Percentiles rank a stretch among this genome's conserved stretches.
Conservation (phyloP, 768 basidiomycete species). For the Boletus fagicola region DNA sequence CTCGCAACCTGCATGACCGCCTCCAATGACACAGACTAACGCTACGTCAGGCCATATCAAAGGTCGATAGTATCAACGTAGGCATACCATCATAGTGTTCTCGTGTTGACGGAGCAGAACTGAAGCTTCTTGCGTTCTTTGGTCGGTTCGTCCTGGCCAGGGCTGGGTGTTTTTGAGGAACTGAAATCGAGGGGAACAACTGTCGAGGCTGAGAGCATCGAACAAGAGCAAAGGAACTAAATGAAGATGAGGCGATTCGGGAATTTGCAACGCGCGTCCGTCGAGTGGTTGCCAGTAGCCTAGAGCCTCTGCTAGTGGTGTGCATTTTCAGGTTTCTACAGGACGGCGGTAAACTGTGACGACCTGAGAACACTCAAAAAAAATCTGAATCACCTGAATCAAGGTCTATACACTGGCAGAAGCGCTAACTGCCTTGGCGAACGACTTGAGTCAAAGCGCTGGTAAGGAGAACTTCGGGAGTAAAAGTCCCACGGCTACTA, state of each 20-base stretch:
- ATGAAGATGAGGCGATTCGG: background rate
- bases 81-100: constrained; percentile 27
- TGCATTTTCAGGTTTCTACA: constrained; percentile 1
- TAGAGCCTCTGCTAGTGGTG: background rate
- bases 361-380: background rate
- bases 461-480: background rate
- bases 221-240: background rate
- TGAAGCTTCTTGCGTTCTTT: constrained; percentile 2
- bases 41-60: constrained; percentile 37
- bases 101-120: background rate
- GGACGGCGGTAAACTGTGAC: no score
- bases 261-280: background rate
- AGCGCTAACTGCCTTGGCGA: background rate
- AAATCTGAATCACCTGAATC: background rate
- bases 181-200: background rate
- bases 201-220: background rate
- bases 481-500: constrained; percentile 9
- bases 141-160: background rate
- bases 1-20: constrained; percentile 91
- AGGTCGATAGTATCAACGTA: background rate
- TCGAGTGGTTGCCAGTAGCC: constrained; percentile 5
- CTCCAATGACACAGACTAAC: constrained; percentile 83
- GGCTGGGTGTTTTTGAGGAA: background rate
- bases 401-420: background rate
- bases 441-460: background rate